Evolutionary conservation across 1,284 basidiomycete genomes (phyloP), one percentile per base, ranked within the genome.

Genomic region (Neonothopanus nambi): DNA sequence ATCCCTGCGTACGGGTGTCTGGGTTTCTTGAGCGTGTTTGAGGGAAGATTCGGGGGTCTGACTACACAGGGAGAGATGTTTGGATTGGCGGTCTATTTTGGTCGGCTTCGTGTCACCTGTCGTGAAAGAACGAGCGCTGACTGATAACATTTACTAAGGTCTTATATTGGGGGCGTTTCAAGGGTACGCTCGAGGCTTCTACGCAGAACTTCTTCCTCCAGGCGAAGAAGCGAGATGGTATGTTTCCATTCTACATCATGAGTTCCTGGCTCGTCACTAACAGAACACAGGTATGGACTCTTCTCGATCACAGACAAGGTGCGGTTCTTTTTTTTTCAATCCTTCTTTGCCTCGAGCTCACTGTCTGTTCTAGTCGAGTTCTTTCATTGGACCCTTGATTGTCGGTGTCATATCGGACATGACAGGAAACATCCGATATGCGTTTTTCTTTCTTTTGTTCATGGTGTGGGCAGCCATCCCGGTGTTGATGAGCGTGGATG

Each of bases 231-330:
- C 90, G 1, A 70, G 89, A 54, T 93, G 89, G 88, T 87, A 84
- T 63, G n/a, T 26, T 23, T 37, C 47, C 21, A 17, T 40, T 40
- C 17, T 26, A 5, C 47, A 28, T 26, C 38, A 17, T 33, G 13
- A 28, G 30, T 40, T 18, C 15, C 21, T 38, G 33, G 23, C n/a
- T n/a, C n/a, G n/a, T 15, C 30, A 33, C 30, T 33, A 33, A 33
- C 9, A 3, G 30, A 28, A 3, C 17, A 4, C 20, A 48, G 47
- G 47, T 48, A 48, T 28, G 91, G 83, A 2, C 71, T 95, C 21
- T 96, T 89, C 69, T 89, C 89, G 5, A 92, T 96, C 60, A 95
- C 93, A 0, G 91, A 92, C 72, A 93, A 93, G 76, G 87, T 82
- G 60, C 1, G 72, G 61, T 30, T 8, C 38, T 46, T 30, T 52